Conservation (phyloP, 768 basidiomycete genomes). For the Macrolepiota albuminosa region DNA sequence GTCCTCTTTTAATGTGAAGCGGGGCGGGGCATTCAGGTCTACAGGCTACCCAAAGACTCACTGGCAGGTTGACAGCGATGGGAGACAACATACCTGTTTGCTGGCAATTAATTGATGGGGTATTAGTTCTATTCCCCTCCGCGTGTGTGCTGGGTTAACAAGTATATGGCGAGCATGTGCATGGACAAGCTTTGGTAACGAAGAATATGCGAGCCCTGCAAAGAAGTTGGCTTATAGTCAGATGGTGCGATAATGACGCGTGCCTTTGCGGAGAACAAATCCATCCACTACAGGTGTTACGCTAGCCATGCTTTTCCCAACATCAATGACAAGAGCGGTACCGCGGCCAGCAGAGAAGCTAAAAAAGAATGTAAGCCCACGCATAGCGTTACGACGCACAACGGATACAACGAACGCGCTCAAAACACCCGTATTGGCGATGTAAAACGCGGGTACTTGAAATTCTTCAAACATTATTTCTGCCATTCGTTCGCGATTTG, state of each 20-base stretch:
- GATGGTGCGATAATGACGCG: neutral
- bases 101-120: slow-evolving; percentile 90
- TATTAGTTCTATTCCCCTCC: slow-evolving; percentile 60
- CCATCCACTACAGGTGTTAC: slow-evolving; percentile 97
- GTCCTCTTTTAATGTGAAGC: slow-evolving; percentile 71
- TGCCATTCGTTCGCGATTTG: slow-evolving; percentile 92
- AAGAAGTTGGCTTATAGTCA: neutral
- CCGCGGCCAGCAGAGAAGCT: slow-evolving; percentile 97
- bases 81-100: slow-evolving; percentile 49
- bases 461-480: slow-evolving; percentile 99
- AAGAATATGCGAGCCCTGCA: slow-evolving; percentile 71
- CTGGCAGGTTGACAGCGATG: neutral
- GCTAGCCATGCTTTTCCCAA: slow-evolving; percentile 85
- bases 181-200: slow-evolving; percentile 76
- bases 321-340: slow-evolving; percentile 93
- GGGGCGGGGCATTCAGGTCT: slow-evolving; percentile 59
- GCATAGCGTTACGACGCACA: neutral
- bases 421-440: slow-evolving; percentile 90
- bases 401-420: slow-evolving; percentile 63
- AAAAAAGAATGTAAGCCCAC: neutral
- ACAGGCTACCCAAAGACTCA: slow-evolving; percentile 51
- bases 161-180: slow-evolving; percentile 73
- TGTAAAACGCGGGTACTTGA: slow-evolving; percentile 91
- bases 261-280: slow-evolving; percentile 94
- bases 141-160: slow-evolving; percentile 38